phyloP scores from a whole-genome alignment of 345 rosid species.

The Murraya paniculata region DNA sequence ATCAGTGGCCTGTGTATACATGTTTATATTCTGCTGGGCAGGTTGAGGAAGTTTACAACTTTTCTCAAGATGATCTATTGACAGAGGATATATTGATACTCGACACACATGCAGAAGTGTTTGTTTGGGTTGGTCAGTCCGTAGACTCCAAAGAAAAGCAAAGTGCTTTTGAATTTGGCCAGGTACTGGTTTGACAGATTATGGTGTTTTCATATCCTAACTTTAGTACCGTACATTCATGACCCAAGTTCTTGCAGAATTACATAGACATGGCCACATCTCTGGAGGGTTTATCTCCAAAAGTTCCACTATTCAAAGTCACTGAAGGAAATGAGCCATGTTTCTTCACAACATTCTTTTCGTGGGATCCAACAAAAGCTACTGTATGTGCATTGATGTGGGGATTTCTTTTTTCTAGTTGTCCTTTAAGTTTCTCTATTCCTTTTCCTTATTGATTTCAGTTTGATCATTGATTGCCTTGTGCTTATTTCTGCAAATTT shows the following conservation, averaged over 20 bases:
- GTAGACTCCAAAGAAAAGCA: slow-evolving; percentile 86
- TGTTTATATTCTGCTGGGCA: slow-evolving; percentile 32
- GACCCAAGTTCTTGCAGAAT: slow-evolving; percentile 49
- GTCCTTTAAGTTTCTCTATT: slow-evolving; percentile 3
- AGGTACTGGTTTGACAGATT: slow-evolving; percentile 46
- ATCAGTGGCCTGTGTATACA: slow-evolving; percentile 17
- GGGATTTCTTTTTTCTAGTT: slow-evolving; percentile 9
- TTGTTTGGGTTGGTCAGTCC: slow-evolving; percentile 95
- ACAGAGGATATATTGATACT: slow-evolving; percentile 89
- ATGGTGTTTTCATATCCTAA: slow-evolving; percentile 4
- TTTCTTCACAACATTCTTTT: slow-evolving; percentile 85
- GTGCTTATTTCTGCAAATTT: slow-evolving; percentile 4
- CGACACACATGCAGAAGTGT: slow-evolving; percentile 94
- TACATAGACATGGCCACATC: slow-evolving; percentile 75
- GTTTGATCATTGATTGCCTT: background rate
- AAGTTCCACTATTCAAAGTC: slow-evolving; percentile 85
- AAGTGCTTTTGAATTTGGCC: slow-evolving; percentile 86
- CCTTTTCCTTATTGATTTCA: background rate
- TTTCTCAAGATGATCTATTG: slow-evolving; percentile 90
- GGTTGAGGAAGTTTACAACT: slow-evolving; percentile 96
- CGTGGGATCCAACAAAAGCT: slow-evolving; percentile 87
- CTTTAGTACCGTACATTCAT: slow-evolving; percentile 15
- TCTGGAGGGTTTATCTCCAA: slow-evolving; percentile 76
- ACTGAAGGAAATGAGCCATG: slow-evolving; percentile 96
- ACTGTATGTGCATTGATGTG: slow-evolving; percentile 43